Evolutionary conservation across 768 basidiomycete genomes (phyloP), one percentile per base, ranked within the genome.

Genomic region (Rhodotorula sphaerocarpa): DNA sequence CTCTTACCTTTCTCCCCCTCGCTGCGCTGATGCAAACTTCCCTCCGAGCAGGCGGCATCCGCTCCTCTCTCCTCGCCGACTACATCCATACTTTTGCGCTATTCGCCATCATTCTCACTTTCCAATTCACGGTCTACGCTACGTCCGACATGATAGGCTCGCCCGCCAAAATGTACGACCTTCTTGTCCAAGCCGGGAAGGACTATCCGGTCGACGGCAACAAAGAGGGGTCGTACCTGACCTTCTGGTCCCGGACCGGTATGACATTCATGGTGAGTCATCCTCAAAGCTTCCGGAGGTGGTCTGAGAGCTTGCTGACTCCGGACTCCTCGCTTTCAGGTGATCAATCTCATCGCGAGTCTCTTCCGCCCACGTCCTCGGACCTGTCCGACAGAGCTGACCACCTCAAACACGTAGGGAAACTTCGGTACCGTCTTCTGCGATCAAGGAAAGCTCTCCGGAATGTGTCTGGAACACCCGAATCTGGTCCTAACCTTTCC

Each of bases 141-240:
- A 86, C 87, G 0, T 84, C 82, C 39, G 69, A 72, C 46, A 86
- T 86, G 74, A 93, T 96, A 51, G 92, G 92, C 30, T 85, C 83
- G 41, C 83, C 86, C 47, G 64, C 73, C 2, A 80, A 79, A 60
- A 93, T 96, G 91, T 68, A 52, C 51, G 61, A 67, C 7, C 25
- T 43, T 2, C 52, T 68, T 3, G 33, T 41, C 9, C 39, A 53
- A 18, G 62, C 62, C 1, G 33, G 39, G 12, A 3, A 31, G 18
- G 46, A 58, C 16, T 50, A 33, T 33, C 66, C 66, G 15, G 55
- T 68, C 47, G 53, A 57, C 83, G 90, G 88, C 5, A 96, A 96
- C 73, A 87, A 86, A 0, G 79, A 84, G 18, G 92, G 91, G 9
- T 86, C 85, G 7, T 95, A 93, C 74, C 75, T 88, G 33, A 88